A percentile compares a stretch with the other conserved stretches of the same genome.
These are phyloP conservation scores for Phoma sp. DNA, from an alignment of 2,329 filamentous ascomycete genomes.

Conservation along the genomic window DNA sequence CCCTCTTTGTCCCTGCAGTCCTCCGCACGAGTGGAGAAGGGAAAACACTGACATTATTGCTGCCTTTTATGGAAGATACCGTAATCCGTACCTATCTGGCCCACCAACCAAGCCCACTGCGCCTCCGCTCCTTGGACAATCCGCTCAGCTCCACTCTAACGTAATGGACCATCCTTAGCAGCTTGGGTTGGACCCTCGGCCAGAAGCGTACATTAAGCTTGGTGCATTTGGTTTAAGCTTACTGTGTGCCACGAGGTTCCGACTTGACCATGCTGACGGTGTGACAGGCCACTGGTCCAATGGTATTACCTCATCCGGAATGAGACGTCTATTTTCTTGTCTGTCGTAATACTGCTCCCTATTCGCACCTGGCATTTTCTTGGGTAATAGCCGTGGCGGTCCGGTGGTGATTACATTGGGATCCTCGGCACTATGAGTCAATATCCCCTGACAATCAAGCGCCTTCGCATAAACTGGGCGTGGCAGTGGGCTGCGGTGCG, in stretches of 20 bases:
- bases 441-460: slow-evolving; percentile 11
- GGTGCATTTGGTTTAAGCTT: slow-evolving; percentile 44
- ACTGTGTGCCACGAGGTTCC: slow-evolving; percentile 38
- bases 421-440: slow-evolving; percentile 7
- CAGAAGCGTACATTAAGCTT: slow-evolving; percentile 35
- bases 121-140: slow-evolving; percentile 30
- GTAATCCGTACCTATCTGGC: slow-evolving; percentile 14
- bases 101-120: slow-evolving; percentile 21
- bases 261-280: slow-evolving; percentile 25
- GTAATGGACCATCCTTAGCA: slow-evolving; percentile 36
- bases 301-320: slow-evolving; percentile 1
- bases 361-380: background rate
- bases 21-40: background rate
- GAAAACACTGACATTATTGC: background rate
- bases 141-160: slow-evolving; percentile 43
- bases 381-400: slow-evolving; percentile 3
- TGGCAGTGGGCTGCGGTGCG: slow-evolving; percentile 2
- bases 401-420: slow-evolving; percentile 6
- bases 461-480: slow-evolving; percentile 12
- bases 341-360: background rate
- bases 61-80: slow-evolving; percentile 23
- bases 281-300: slow-evolving; percentile 5
- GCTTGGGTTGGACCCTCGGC: slow-evolving; percentile 30
- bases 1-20: background rate
- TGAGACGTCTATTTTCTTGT: slow-evolving; percentile 2